A percentile compares a stretch with the other conserved stretches of the same genome.
These are phyloP conservation scores for Camelina hispida DNA, from an alignment of 345 rosid genomes.

Conservation along the genomic window DNA sequence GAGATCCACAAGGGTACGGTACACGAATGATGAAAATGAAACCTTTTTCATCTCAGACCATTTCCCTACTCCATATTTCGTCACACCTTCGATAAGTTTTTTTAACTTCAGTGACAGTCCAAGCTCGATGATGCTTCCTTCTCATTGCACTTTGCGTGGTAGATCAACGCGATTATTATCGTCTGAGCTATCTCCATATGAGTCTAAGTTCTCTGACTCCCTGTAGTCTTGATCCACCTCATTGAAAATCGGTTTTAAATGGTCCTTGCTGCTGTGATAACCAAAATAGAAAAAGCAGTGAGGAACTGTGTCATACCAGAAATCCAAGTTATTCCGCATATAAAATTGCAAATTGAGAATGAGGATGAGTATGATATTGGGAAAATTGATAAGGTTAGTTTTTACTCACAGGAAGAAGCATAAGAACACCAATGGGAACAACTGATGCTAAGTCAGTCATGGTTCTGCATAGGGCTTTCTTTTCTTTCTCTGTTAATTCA, in stretches of 20 bases:
- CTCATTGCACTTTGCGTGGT: slow-evolving; percentile 67
- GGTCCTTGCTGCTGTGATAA: slow-evolving; percentile 48
- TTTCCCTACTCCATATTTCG: slow-evolving; percentile 87
- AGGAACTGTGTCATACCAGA: slow-evolving; percentile 22
- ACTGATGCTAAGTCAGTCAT: slow-evolving; percentile 91
- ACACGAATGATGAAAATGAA: slow-evolving; percentile 70
- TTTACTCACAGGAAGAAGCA: slow-evolving; percentile 95
- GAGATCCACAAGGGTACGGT: slow-evolving; percentile 91
- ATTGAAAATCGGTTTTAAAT: slow-evolving; percentile 25
- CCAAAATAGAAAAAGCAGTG: slow-evolving; percentile 25
- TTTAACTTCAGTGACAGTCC: slow-evolving; percentile 88
- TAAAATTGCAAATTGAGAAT: too few relatives aligned
- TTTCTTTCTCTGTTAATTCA: slow-evolving; percentile 86
- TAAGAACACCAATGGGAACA: slow-evolving; percentile 85
- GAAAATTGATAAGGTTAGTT: neutral
- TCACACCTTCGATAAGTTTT: slow-evolving; percentile 85
- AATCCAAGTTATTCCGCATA: neutral
- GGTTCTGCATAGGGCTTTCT: slow-evolving; percentile 79
- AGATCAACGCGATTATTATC: slow-evolving; percentile 49
- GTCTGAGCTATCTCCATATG: slow-evolving; percentile 55
- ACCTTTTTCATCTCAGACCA: slow-evolving; percentile 94
- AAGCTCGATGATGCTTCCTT: slow-evolving; percentile 94
- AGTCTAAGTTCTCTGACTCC: slow-evolving; percentile 51
- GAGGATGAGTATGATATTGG: neutral
- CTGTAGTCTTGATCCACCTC: slow-evolving; percentile 46